Conservation (phyloP, 768 basidiomycete species). For the Lentinula boryana region DNA sequence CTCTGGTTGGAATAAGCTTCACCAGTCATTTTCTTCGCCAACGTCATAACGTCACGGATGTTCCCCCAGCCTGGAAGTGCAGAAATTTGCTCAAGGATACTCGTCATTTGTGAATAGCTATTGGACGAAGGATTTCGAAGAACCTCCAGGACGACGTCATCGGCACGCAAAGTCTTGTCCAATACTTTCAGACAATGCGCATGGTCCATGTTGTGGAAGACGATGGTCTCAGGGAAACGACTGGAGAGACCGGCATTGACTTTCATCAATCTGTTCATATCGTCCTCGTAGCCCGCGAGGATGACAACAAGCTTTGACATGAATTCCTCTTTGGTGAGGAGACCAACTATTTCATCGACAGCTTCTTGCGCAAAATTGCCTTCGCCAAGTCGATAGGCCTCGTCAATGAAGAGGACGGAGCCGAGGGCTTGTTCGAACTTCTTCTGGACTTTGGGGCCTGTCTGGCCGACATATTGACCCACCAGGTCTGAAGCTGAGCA, state of each 20-base stretch:
- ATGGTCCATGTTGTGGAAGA: slow-evolving; percentile 29
- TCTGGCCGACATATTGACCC: slow-evolving; percentile 66
- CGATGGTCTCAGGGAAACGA: slow-evolving; percentile 39
- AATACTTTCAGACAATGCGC: slow-evolving; percentile 31
- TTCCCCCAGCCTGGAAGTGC: slow-evolving; percentile 41
- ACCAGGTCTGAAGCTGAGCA: slow-evolving; percentile 68
- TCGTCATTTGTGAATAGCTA: slow-evolving; percentile 19
- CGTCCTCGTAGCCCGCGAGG: slow-evolving; percentile 39
- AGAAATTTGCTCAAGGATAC: slow-evolving; percentile 23
- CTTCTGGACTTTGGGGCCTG: slow-evolving; percentile 59
- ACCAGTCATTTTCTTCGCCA: slow-evolving; percentile 29
- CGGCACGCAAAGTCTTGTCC: slow-evolving; percentile 24
- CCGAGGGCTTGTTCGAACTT: slow-evolving; percentile 63
- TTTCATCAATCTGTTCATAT: slow-evolving; percentile 36
- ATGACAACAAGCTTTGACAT: slow-evolving; percentile 36
- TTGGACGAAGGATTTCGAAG: slow-evolving; percentile 15
- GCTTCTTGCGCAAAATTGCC: slow-evolving; percentile 68
- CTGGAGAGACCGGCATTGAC: slow-evolving; percentile 40
- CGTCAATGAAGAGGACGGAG: slow-evolving; percentile 65
- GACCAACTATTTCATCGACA: slow-evolving; percentile 59
- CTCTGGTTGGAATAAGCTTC: slow-evolving; percentile 17
- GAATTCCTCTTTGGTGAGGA: slow-evolving; percentile 35
- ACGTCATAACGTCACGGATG: slow-evolving; percentile 35
- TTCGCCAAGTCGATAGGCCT: slow-evolving; percentile 59
- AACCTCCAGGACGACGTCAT: slow-evolving; percentile 19